A percentile compares a stretch with the other conserved stretches of the same genome.
Evolutionary conservation across 2,329 filamentous ascomycete genomes (phyloP).

Genomic region (Hypoxylon sp.): DNA sequence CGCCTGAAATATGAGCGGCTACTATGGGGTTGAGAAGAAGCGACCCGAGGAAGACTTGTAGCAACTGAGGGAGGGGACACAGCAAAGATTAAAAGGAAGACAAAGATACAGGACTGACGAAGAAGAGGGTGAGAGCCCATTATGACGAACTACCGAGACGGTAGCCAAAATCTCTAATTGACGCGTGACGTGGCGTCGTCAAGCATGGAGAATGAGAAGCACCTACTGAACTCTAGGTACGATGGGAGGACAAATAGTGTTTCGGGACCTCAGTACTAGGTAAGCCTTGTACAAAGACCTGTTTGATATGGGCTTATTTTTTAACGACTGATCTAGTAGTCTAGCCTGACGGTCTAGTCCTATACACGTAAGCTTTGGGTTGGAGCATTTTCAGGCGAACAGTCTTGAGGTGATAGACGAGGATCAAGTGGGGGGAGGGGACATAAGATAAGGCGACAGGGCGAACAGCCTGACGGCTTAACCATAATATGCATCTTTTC

Average conservation of each 20-base stretch:
- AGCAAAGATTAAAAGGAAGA: constrained; percentile 20
- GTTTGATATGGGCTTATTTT: not conserved
- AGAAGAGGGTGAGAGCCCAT: constrained; percentile 22
- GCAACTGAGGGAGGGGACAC: constrained; percentile 23
- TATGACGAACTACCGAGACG: constrained; percentile 9
- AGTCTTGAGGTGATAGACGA: not conserved
- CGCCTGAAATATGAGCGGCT: constrained; percentile 46
- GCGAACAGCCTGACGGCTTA: not conserved
- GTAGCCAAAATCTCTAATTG: constrained; percentile 6
- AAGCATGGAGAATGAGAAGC: constrained; percentile 16
- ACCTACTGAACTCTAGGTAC: constrained; percentile 2
- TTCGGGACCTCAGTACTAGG: not conserved
- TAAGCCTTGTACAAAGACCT: not conserved
- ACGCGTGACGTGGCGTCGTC: constrained; percentile 21
- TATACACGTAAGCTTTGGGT: not conserved
- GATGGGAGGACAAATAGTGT: not conserved
- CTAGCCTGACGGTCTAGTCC: not conserved
- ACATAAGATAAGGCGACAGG: not conserved
- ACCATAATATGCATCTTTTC: not conserved
- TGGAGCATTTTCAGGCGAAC: not conserved
- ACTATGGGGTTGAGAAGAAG: constrained; percentile 16
- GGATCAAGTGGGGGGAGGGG: not conserved
- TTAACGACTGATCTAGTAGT: not conserved
- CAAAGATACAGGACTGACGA: constrained; percentile 14
- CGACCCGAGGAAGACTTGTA: constrained; percentile 26